Evolutionary conservation across 352 stramenopile species (phyloP).

Genomic region (Pythium aquatile): DNA sequence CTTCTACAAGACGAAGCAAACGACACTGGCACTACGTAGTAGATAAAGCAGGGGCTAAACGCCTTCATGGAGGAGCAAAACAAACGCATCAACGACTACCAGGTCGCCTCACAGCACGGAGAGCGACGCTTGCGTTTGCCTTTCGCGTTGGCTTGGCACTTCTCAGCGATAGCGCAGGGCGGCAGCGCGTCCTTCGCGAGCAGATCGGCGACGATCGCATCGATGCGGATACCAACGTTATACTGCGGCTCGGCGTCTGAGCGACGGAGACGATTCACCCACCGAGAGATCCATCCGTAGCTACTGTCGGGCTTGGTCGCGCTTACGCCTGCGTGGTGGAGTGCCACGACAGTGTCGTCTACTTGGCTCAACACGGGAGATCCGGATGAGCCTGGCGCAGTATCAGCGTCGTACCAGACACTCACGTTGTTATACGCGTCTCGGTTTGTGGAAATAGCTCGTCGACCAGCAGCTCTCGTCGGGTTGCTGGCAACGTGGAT

Average conservation of each 20-base stretch:
- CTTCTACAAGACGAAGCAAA: no score
- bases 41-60: no score
- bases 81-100: neutral
- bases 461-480: no score
- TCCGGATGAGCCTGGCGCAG: constrained; percentile 59
- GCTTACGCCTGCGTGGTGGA: constrained; percentile 52
- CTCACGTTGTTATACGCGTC: constrained; percentile 19
- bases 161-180: constrained; percentile 25
- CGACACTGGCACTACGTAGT: no score
- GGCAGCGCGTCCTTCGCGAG: constrained; percentile 21
- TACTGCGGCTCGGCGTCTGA: constrained; percentile 9
- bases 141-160: neutral
- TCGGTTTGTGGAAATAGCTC: no score
- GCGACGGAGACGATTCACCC: constrained; percentile 11
- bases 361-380: constrained; percentile 54
- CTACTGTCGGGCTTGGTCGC: neutral
- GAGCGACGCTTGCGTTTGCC: neutral
- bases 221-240: constrained; percentile 40
- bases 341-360: constrained; percentile 64
- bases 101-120: constrained; percentile 1
- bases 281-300: constrained; percentile 4
- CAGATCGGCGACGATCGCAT: constrained; percentile 38
- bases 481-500: constrained; percentile 30
- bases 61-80: no score
- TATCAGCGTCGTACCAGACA: constrained; percentile 72